phyloP scores from a whole-genome alignment of 2,329 filamentous ascomycete species.

The Shiraia sp. region DNA sequence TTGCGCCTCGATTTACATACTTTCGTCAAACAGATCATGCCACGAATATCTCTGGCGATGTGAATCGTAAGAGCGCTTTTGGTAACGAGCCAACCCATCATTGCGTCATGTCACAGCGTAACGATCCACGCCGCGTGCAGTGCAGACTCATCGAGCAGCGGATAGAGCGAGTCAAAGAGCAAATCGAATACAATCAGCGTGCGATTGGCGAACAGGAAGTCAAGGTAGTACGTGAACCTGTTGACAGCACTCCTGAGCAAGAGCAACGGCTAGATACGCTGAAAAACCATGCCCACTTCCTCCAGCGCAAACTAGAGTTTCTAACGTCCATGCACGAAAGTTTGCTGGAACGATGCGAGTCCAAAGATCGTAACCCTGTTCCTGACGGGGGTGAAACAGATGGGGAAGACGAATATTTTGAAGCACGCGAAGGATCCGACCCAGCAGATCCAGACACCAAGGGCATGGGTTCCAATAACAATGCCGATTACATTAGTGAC shows the following conservation, averaged over 20 bases:
- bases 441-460: conserved; percentile 49
- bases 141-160: conserved; percentile 81
- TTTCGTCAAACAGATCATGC: conserved; percentile 95
- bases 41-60: conserved; percentile 76
- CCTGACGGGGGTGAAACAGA: conserved; percentile 49
- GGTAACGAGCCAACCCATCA: conserved; percentile 91
- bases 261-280: conserved; percentile 61
- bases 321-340: conserved; percentile 62
- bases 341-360: conserved; percentile 58
- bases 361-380: conserved; percentile 58
- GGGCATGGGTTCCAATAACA: conserved; percentile 67
- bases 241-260: conserved; percentile 56
- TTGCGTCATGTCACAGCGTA: conserved; percentile 80
- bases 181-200: conserved; percentile 75
- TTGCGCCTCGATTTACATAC: conserved; percentile 93
- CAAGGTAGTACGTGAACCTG: conserved; percentile 57
- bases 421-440: conserved; percentile 59
- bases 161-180: conserved; percentile 74
- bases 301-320: conserved; percentile 63
- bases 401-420: conserved; percentile 51
- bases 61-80: conserved; percentile 83
- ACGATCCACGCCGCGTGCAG: conserved; percentile 85
- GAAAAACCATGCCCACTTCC: conserved; percentile 59
- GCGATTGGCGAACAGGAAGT: conserved; percentile 77
- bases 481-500: conserved; percentile 84